Percentiles rank a stretch among this genome's conserved stretches.
phyloP scores from a whole-genome alignment of 1,284 basidiomycete genomes.

The Rhodotorula sp. region DNA sequence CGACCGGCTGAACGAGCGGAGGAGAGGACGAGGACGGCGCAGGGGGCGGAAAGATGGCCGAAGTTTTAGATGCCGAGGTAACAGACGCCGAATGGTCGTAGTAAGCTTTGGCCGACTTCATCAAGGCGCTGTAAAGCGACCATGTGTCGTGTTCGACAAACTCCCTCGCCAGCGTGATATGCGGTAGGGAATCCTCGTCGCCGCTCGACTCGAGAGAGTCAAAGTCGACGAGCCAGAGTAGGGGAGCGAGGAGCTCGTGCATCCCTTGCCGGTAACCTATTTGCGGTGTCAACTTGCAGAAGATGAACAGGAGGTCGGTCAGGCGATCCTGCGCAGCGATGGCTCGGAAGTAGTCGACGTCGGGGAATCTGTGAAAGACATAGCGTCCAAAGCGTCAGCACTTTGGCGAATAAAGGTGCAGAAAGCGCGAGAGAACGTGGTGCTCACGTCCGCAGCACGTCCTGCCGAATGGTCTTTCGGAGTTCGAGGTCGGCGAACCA shows the following conservation, averaged over 20 bases:
- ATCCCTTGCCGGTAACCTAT: conserved; percentile 92
- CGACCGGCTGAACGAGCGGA: conserved; percentile 74
- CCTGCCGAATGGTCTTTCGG: conserved; percentile 79
- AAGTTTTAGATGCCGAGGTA: conserved; percentile 12
- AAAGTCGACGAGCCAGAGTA: conserved; percentile 75
- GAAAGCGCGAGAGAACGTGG: background rate
- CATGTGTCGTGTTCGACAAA: conserved; percentile 81
- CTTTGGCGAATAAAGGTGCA: no score
- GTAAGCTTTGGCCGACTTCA: conserved; percentile 72
- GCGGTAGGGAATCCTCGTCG: conserved; percentile 49
- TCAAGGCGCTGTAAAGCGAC: conserved; percentile 71
- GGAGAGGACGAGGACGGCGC: background rate
- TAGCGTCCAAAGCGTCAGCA: no score
- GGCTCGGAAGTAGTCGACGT: conserved; percentile 79
- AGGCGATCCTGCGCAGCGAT: conserved; percentile 70
- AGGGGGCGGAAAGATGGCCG: background rate
- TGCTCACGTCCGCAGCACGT: conserved; percentile 83
- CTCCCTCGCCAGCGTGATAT: conserved; percentile 59
- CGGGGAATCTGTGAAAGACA: conserved; percentile 67
- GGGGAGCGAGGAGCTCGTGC: conserved; percentile 86
- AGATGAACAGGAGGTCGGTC: conserved; percentile 79
- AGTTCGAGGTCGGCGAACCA: conserved; percentile 87
- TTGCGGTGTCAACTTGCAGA: conserved; percentile 66
- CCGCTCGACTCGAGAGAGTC: conserved; percentile 60
- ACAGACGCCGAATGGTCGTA: conserved; percentile 76